A percentile compares a stretch with the other conserved stretches of the same genome.
Evolutionary conservation across 2,329 filamentous ascomycete genomes (phyloP).

Genomic region (Dothidotthia symphoricarpi): DNA sequence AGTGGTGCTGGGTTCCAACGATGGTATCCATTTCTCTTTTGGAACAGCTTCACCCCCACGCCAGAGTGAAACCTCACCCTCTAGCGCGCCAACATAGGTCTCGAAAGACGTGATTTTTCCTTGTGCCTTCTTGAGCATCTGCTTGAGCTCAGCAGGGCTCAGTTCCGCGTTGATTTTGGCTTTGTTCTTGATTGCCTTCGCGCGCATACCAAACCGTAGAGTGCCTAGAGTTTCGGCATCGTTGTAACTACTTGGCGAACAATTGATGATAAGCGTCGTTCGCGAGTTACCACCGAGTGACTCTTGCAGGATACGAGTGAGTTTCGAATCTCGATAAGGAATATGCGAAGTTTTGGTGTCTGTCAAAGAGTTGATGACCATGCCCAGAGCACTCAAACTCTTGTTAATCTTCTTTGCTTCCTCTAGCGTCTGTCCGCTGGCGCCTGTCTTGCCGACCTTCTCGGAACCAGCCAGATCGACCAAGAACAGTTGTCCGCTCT

Average conservation of each 20-base stretch:
- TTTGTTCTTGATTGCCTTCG: slow-evolving; percentile 99
- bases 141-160: slow-evolving; percentile 91
- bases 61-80: slow-evolving; percentile 84
- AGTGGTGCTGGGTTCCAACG: slow-evolving; percentile 58
- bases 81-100: slow-evolving; percentile 76
- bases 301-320: slow-evolving; percentile 96
- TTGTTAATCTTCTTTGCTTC: slow-evolving; percentile 99
- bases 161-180: slow-evolving; percentile 99
- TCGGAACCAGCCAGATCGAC: slow-evolving; percentile 98
- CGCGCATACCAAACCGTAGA: slow-evolving; percentile 88
- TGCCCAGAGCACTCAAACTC: slow-evolving; percentile 94
- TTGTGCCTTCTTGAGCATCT: slow-evolving; percentile 87
- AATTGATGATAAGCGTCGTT: slow-evolving; percentile 98
- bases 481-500: slow-evolving; percentile 94
- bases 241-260: slow-evolving; percentile 98
- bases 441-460: slow-evolving; percentile 97
- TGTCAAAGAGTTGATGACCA: slow-evolving; percentile 97
- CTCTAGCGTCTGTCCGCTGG: slow-evolving; percentile 93
- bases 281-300: slow-evolving; percentile 95
- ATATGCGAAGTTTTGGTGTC: slow-evolving; percentile 96
- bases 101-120: slow-evolving; percentile 86
- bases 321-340: slow-evolving; percentile 95
- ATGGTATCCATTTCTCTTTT: slow-evolving; percentile 79
- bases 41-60: slow-evolving; percentile 84
- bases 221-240: slow-evolving; percentile 92